phyloP scores from a whole-genome alignment of 495 filamentous ascomycete species.

The Neurospora pannonica region DNA sequence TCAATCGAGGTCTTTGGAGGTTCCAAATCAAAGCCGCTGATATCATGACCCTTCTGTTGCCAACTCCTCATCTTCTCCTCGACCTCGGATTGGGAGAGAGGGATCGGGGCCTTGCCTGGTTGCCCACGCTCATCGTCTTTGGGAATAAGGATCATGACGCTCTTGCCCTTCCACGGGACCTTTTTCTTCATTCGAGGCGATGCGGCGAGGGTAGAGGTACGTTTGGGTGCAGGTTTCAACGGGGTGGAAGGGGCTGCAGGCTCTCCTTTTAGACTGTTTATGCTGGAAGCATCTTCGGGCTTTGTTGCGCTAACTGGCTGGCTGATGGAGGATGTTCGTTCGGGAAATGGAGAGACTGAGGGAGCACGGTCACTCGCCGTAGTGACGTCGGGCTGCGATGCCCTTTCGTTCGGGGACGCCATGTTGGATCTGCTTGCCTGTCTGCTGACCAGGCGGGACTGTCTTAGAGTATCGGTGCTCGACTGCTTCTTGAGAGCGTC shows the following conservation, averaged over 20 bases:
- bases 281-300: slow-evolving; percentile 6
- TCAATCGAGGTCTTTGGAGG: slow-evolving; percentile 5
- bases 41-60: slow-evolving; percentile 67
- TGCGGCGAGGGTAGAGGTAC: slow-evolving; percentile 7
- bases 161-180: slow-evolving; percentile 63
- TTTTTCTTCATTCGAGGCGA: slow-evolving; percentile 44
- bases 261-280: slow-evolving; percentile 27
- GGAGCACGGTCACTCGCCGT: slow-evolving; percentile 17
- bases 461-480: slow-evolving; percentile 57
- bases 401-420: slow-evolving; percentile 26
- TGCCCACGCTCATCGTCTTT: slow-evolving; percentile 56
- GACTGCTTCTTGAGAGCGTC: slow-evolving; percentile 38
- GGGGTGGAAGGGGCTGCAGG: slow-evolving; percentile 35
- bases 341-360: slow-evolving; percentile 16
- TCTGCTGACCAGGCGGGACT: slow-evolving; percentile 43
- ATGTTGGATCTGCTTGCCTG: slow-evolving; percentile 22
- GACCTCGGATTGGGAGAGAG: slow-evolving; percentile 54
- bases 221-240: slow-evolving; percentile 18
- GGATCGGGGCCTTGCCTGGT: slow-evolving; percentile 45
- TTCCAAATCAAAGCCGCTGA: slow-evolving; percentile 59
- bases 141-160: slow-evolving; percentile 62
- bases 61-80: slow-evolving; percentile 57
- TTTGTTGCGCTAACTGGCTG: slow-evolving; percentile 20
- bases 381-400: slow-evolving; percentile 15
- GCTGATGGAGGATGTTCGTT: slow-evolving; percentile 2